These are phyloP conservation scores for Vigna mungo DNA, from an alignment of 306 rosid genomes.

Conservation along the genomic window DNA sequence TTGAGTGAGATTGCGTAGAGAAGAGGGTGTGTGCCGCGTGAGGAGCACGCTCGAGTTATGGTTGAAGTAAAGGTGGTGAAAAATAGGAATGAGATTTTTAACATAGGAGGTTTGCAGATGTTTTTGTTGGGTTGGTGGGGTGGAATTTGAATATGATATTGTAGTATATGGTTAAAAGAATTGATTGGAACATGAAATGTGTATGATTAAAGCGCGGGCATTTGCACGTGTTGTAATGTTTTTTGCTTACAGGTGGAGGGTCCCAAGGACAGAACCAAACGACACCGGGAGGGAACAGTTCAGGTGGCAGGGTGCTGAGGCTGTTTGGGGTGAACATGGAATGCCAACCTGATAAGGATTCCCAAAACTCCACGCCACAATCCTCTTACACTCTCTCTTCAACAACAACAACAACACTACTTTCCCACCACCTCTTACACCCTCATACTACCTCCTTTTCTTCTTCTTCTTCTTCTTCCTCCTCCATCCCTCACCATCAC, in stretches of 20 bases:
- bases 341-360: constrained; percentile 64
- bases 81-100: neutral
- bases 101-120: neutral
- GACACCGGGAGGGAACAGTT: constrained; percentile 55
- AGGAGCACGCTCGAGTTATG: neutral
- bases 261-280: constrained; percentile 50
- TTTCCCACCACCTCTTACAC: constrained; percentile 46
- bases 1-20: neutral
- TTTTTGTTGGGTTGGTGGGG: neutral
- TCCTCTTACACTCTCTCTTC: constrained; percentile 44
- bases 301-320: constrained; percentile 73
- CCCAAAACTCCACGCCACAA: constrained; percentile 56
- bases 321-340: constrained; percentile 95
- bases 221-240: constrained; percentile 56
- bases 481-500: constrained; percentile 59
- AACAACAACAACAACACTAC: neutral
- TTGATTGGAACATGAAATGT: constrained; percentile 10
- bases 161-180: neutral
- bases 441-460: constrained; percentile 17
- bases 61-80: constrained; percentile 9
- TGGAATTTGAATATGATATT: neutral
- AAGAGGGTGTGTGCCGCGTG: constrained; percentile 7
- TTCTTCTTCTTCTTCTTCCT: constrained; percentile 18
- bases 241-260: constrained; percentile 51
- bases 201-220: constrained; percentile 16